Evolutionary conservation across 2,329 filamentous ascomycete species (phyloP), one percentile per base, ranked within the genome.

Genomic region (Penicillium sp.): DNA sequence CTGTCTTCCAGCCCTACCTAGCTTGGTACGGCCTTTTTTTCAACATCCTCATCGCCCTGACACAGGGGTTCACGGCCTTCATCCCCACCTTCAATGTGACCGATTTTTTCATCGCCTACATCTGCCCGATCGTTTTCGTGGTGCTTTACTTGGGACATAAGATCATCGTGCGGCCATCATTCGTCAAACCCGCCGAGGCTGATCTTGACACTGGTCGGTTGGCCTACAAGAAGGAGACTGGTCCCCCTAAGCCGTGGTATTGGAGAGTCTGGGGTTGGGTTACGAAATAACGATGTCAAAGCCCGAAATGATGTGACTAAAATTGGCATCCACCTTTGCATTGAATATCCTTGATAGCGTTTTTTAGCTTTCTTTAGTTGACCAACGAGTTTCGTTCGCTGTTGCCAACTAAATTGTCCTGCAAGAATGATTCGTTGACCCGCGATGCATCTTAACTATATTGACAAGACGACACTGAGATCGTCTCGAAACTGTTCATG

Each of bases 31-130:
- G 87, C 2, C 77, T 89, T 1, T 83, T 87, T 71, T 88, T 89
- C 76, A 88, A 83, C 71, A 62, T 84, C 2, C 73, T 90, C 49
- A 86, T 90, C 62, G 80, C 86, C 47, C 60, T 90, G 24, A 89
- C 88, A 0, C 87, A 87, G 68, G 88, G 88, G 3, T 91, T 90
- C 75, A 85, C 85, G 9, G 81, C 83, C 10, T 90, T 90, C 69
- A 87, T 90, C 50, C 77, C 75, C 6, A 55, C 50, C 14, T 90
- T 87, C 84, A 78, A 77, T 66, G 82, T 81, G 2, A 78, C 79
- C 51, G 77, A 80, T 49, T 90, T 90, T 66, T 89, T 90, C 60
- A 80, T 85, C 1, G 80, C 83, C 6, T 90, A 90, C 62, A 73
- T 89, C 66, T 87, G 85, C 61, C 69, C 89, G 47, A 84, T 89